These are phyloP conservation scores for Backusella liffmaniae DNA, from an alignment of 192 early-diverging fungal genomes.

Conservation along the genomic window DNA sequence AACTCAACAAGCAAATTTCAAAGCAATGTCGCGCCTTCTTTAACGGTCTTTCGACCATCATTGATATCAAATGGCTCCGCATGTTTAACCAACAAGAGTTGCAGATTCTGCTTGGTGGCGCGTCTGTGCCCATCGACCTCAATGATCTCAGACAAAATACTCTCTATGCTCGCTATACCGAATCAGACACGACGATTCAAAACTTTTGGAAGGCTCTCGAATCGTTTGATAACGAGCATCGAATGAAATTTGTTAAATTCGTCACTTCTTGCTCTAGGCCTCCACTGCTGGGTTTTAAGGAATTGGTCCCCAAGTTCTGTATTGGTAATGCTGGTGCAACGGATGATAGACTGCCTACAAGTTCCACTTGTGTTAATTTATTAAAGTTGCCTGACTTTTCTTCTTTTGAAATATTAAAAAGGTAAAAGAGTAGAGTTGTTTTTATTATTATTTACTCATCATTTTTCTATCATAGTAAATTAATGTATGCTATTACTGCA, in stretches of 20 bases:
- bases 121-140: constrained; percentile 72
- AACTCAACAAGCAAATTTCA: constrained; percentile 80
- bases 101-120: constrained; percentile 86
- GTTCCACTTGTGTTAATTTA: constrained; percentile 86
- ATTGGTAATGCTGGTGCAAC: constrained; percentile 68
- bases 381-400: constrained; percentile 86
- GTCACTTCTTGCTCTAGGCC: constrained; percentile 89
- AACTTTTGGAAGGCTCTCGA: constrained; percentile 60
- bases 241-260: constrained; percentile 72
- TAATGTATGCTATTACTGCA: constrained; percentile 82
- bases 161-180: constrained; percentile 70
- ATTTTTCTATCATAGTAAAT: constrained; percentile 54
- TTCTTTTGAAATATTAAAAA: constrained; percentile 48
- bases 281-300: constrained; percentile 87
- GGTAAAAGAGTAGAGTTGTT: constrained; percentile 35
- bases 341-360: constrained; percentile 75
- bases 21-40: constrained; percentile 83
- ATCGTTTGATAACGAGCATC: constrained; percentile 44
- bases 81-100: constrained; percentile 95
- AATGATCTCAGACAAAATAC: constrained; percentile 74
- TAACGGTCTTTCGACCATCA: constrained; percentile 76
- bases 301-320: constrained; percentile 69
- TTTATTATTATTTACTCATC: constrained; percentile 5
- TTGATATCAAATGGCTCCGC: constrained; percentile 83
- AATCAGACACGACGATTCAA: constrained; percentile 70